These are phyloP conservation scores for Fusarium sp. DNA, from an alignment of 2,329 filamentous ascomycete species.

Conservation along the genomic window DNA sequence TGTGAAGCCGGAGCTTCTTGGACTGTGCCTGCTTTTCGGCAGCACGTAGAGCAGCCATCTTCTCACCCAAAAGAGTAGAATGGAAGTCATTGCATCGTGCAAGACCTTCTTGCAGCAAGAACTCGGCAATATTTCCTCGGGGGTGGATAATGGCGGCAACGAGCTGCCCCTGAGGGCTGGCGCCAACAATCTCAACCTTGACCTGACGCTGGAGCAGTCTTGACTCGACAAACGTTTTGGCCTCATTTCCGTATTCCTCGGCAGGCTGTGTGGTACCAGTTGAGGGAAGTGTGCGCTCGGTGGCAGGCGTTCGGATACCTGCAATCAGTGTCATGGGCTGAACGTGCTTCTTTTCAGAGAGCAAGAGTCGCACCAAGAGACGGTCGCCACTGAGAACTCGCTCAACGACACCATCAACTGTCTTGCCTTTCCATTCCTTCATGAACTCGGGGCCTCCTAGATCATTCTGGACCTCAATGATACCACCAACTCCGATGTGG, in stretches of 20 bases:
- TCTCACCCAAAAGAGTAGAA: conserved; percentile 87
- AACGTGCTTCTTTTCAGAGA: conserved; percentile 85
- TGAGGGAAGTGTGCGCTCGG: conserved; percentile 82
- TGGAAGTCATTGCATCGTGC: conserved; percentile 96
- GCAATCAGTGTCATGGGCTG: conserved; percentile 91
- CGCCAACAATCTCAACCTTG: conserved; percentile 83
- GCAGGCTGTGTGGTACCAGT: conserved; percentile 85
- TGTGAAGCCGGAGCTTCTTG: conserved; percentile 82
- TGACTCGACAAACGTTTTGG: conserved; percentile 86
- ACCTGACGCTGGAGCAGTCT: conserved; percentile 89
- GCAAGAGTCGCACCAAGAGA: conserved; percentile 82
- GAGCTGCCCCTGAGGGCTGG: conserved; percentile 92
- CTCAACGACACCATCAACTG: conserved; percentile 88
- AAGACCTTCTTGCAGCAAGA: conserved; percentile 88
- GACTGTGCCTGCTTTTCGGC: conserved; percentile 89
- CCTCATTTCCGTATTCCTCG: conserved; percentile 91
- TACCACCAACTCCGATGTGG: conserved; percentile 75
- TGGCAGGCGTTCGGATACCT: conserved; percentile 89
- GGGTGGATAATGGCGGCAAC: conserved; percentile 90
- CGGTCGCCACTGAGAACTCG: conserved; percentile 92
- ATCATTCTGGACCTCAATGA: conserved; percentile 85
- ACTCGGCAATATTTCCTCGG: conserved; percentile 91
- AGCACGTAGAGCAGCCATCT: conserved; percentile 86
- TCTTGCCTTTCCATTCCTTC: conserved; percentile 86
- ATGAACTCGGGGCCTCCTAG: conserved; percentile 83